Base-by-base conservation (phyloP, 129 eudicot genomes). In the Artemisia argyi region DNA sequence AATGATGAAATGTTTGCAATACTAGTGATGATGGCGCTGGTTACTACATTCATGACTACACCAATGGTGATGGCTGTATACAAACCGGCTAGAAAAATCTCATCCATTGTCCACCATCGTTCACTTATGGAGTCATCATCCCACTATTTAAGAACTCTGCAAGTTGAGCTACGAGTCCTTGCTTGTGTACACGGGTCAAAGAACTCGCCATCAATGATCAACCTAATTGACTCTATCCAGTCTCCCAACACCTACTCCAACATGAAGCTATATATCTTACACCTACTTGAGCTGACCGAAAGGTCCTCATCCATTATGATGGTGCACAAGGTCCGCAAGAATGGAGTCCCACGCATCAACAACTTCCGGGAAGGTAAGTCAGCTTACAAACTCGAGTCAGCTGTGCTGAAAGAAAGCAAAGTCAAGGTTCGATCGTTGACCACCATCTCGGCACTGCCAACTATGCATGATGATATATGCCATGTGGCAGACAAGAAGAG, bases 401-500 rank as follows among this genome's bases (percentile, higher is more conserved):
- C 66, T 30, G 5, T 3, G 0, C 0, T 28, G 66, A 15, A 61
- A 61, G 66, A 84, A 5, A 78, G 73, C 72, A 78, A 87, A 66
- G 89, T 90, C 62, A 83, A 19, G 30, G 78, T 87, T n/a, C 81
- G 85, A 1, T 80, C 86, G 7, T 66, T 84, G 5, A 86, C 87
- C 0, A 76, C 85, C 47, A 78, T 90, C 39, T 90, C 93, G 13
- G 67, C 84, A 17, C 18, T 90, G 69, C 12, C 85, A 3, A 76
- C 88, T 0, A 86, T 90, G 96, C 96, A 90, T 66, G 88, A 84
- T 75, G 93, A 90, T 49, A 81, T 90, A 42, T 82, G 90, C 77
- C 88, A 87, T 14, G 92, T 87, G 71, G 93, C 93, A 7, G 83
- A 76, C 12, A 74, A 77, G 26, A 90, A 90, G 79, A 68, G 28